A percentile compares a stretch with the other conserved stretches of the same genome.
Conservation (phyloP, 805 yeast genomes). For the Ogataea salicorniae region DNA sequence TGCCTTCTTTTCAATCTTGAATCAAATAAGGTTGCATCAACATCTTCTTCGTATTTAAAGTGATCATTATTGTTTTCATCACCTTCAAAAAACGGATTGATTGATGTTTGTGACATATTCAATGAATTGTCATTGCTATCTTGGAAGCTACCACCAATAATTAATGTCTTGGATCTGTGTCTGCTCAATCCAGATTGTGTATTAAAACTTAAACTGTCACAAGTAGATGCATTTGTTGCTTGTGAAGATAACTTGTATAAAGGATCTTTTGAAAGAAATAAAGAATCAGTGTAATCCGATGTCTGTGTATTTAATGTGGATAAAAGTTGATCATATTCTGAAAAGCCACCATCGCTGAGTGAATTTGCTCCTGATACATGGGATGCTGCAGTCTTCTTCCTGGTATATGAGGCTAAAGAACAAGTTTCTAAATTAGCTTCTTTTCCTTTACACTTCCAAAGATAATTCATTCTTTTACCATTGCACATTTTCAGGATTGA, state of each 20-base stretch:
- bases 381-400: conserved; percentile 1
- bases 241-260: neutral
- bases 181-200: conserved; percentile 7
- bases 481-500: conserved; percentile 20
- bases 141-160: conserved; percentile 22
- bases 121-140: conserved; percentile 10
- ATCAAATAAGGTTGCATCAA: conserved; percentile 18
- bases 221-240: neutral
- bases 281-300: too few species aligned
- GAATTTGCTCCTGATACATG: neutral
- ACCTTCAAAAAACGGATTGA: conserved; percentile 7
- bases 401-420: conserved; percentile 15
- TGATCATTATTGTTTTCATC: neutral
- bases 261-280: too few species aligned
- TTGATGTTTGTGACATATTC: neutral
- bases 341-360: too few species aligned
- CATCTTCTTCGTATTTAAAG: conserved; percentile 7
- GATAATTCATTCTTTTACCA: conserved; percentile 31
- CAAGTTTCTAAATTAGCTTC: conserved; percentile 28
- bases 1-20: conserved; percentile 31
- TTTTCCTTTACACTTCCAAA: conserved; percentile 50
- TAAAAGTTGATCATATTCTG: too few species aligned
- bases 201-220: neutral
- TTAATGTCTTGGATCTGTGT: conserved; percentile 17
- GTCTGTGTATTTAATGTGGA: too few species aligned